phyloP scores from a whole-genome alignment of 345 rosid species.

The Brassica rapa region DNA sequence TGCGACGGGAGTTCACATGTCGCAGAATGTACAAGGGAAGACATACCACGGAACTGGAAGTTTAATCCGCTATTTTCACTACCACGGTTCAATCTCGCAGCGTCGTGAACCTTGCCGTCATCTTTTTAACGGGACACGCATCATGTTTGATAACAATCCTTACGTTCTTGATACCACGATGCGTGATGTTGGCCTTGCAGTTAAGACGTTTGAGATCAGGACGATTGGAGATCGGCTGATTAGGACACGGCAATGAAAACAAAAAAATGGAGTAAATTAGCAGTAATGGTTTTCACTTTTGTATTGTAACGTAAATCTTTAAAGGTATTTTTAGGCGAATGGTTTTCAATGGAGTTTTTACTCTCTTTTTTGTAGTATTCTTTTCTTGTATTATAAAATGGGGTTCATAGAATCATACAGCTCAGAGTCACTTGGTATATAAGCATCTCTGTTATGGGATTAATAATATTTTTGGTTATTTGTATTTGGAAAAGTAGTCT shows the following conservation, averaged over 20 bases:
- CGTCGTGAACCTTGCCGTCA: constrained; percentile 74
- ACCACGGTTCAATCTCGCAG: constrained; percentile 77
- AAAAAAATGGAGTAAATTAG: constrained; percentile 36
- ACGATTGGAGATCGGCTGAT: constrained; percentile 40
- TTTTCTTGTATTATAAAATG: constrained; percentile 34
- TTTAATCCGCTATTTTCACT: constrained; percentile 71
- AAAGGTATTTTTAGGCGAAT: constrained; percentile 21
- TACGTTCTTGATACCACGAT: constrained; percentile 69
- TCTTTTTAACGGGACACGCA: constrained; percentile 49
- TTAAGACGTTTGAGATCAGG: constrained; percentile 67
- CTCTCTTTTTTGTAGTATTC: background rate
- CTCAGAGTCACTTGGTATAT: constrained; percentile 33
- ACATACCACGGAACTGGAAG: constrained; percentile 59
- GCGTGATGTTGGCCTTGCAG: constrained; percentile 56
- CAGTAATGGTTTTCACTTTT: constrained; percentile 40
- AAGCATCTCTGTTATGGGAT: constrained; percentile 34
- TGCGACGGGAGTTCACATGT: constrained; percentile 92
- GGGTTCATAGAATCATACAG: constrained; percentile 26
- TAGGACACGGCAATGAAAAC: constrained; percentile 44
- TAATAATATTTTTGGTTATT: constrained; percentile 6
- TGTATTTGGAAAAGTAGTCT: background rate
- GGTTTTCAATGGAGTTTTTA: background rate
- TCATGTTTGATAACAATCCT: constrained; percentile 57
- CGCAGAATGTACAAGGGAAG: constrained; percentile 73
- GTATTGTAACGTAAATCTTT: constrained; percentile 13